Conservation (phyloP, 2,329 filamentous ascomycete species). For the Metarhizium brunneum region DNA sequence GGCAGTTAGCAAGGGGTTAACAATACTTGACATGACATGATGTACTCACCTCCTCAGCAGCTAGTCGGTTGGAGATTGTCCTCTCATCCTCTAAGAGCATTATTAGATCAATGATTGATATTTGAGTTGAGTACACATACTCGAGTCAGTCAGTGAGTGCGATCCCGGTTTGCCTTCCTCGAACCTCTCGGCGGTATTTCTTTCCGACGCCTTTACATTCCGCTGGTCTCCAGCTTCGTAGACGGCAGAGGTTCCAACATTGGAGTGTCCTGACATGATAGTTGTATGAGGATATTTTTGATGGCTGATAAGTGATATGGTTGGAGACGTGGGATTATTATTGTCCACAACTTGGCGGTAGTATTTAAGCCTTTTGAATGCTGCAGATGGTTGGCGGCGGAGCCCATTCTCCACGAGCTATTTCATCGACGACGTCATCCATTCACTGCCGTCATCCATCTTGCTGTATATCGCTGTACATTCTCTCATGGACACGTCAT, state of each 20-base stretch:
- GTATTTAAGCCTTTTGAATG: constrained; percentile 5
- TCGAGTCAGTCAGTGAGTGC: constrained; percentile 62
- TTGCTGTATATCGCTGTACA: neutral
- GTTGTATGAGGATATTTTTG: neutral
- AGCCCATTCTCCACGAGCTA: constrained; percentile 15
- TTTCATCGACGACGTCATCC: constrained; percentile 22
- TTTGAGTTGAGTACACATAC: constrained; percentile 33
- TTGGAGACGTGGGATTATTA: too few species aligned
- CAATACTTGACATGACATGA: neutral
- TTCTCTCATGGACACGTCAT: neutral
- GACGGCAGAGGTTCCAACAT: constrained; percentile 54
- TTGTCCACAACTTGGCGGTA: too few species aligned
- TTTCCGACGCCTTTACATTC: constrained; percentile 46
- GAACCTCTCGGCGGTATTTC: constrained; percentile 46
- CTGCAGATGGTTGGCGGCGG: neutral
- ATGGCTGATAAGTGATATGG: neutral
- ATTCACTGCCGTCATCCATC: neutral
- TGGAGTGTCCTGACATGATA: constrained; percentile 40
- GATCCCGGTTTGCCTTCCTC: constrained; percentile 64
- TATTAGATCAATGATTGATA: constrained; percentile 11
- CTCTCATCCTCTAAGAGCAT: constrained; percentile 52
- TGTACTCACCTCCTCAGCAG: constrained; percentile 41
- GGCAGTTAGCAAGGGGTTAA: constrained; percentile 6
- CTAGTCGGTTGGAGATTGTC: constrained; percentile 63
- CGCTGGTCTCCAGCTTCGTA: constrained; percentile 75